Conservation (phyloP, 495 filamentous ascomycete genomes). For the Penicillium cinerascens region DNA sequence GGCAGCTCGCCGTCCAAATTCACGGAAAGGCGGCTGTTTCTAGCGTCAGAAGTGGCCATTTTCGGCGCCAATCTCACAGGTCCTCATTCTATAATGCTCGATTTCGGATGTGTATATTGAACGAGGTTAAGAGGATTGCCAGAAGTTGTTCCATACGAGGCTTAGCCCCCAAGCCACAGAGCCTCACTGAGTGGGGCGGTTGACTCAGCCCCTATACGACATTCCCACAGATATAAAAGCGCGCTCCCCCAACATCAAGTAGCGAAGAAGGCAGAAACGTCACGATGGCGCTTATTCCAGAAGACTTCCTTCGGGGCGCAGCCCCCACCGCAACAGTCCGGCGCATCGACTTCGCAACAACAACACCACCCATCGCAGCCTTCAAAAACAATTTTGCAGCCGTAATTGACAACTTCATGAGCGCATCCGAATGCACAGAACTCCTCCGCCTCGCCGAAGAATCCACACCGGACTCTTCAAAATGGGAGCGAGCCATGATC, state of each 20-base stretch:
- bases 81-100: no score
- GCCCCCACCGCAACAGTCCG: constrained; percentile 23
- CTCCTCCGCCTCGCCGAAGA: constrained; percentile 56
- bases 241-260: not conserved
- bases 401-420: constrained; percentile 62
- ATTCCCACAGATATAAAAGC: not conserved
- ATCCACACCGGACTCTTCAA: constrained; percentile 11
- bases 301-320: constrained; percentile 15
- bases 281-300: constrained; percentile 17
- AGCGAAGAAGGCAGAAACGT: not conserved
- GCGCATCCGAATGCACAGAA: constrained; percentile 55
- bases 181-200: not conserved
- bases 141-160: not conserved
- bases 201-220: not conserved
- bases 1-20: no score
- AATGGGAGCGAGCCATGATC: constrained; percentile 47
- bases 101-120: no score
- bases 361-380: constrained; percentile 47
- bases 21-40: no score
- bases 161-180: not conserved
- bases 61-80: no score
- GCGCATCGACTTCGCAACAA: constrained; percentile 50
- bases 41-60: no score
- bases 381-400: constrained; percentile 55
- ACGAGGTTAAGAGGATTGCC: no score